These are phyloP conservation scores for Coleophoma crateriformis DNA, from an alignment of 2,329 filamentous ascomycete genomes.

Conservation along the genomic window DNA sequence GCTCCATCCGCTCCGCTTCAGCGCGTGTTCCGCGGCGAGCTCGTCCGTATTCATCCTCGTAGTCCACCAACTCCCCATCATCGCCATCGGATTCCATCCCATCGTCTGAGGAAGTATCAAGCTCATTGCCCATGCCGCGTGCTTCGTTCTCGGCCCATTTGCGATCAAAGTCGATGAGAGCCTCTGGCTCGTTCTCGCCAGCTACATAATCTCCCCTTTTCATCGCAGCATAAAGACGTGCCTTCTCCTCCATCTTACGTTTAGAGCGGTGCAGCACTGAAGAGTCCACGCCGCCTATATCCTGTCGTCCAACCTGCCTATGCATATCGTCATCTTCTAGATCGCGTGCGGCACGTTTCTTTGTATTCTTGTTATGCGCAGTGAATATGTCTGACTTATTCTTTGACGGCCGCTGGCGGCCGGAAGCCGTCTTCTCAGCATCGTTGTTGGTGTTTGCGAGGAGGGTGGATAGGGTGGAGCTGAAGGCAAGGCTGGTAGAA, in stretches of 20 bases:
- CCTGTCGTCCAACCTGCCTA: conserved; percentile 53
- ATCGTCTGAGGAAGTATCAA: conserved; percentile 58
- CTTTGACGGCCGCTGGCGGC: conserved; percentile 47
- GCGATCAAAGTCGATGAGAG: conserved; percentile 86
- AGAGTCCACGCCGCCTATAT: conserved; percentile 56
- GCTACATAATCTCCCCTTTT: conserved; percentile 76
- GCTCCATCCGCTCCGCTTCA: conserved; percentile 60
- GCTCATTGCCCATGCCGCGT: conserved; percentile 22
- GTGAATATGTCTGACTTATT: conserved; percentile 66
- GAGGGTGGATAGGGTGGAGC: conserved; percentile 79
- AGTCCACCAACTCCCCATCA: conserved; percentile 68
- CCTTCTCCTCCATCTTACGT: conserved; percentile 85
- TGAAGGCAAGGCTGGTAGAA: conserved; percentile 74
- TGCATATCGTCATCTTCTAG: conserved; percentile 34
- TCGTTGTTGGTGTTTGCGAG: conserved; percentile 52
- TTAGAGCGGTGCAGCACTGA: conserved; percentile 57
- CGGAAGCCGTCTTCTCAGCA: conserved; percentile 29
- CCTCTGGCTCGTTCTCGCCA: conserved; percentile 53
- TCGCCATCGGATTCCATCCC: conserved; percentile 24
- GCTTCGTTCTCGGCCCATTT: conserved; percentile 79
- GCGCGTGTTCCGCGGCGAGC: conserved; percentile 65
- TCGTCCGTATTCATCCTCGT: conserved; percentile 90
- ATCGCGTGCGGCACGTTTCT: conserved; percentile 57
- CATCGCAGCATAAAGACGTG: conserved; percentile 80
- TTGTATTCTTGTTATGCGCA: conserved; percentile 55